Evolutionary conservation across 129 eudicot species (phyloP).

Genomic region (Cynara cardunculus): DNA sequence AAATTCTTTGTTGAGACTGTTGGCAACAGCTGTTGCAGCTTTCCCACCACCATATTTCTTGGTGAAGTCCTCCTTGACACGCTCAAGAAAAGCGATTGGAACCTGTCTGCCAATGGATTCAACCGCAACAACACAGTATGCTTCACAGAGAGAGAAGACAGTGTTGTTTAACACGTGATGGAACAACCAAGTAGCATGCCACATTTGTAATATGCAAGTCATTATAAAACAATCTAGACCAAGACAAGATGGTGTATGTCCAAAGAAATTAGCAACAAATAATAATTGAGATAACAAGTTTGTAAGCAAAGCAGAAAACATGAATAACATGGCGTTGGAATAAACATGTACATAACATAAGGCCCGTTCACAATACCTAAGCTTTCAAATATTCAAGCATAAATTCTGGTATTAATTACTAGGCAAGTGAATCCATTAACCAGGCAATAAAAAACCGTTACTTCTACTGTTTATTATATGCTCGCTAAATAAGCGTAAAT

Average conservation of each 20-base stretch:
- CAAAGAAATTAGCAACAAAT: not conserved
- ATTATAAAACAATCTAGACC: not conserved
- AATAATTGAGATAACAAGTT: not conserved
- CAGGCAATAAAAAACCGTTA: not conserved
- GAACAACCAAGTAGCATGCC: constrained; percentile 1
- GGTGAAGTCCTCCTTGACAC: constrained; percentile 64
- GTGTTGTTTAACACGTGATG: constrained; percentile 13
- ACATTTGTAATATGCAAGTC: not conserved
- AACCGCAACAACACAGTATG: constrained; percentile 73
- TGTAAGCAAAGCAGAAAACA: not conserved
- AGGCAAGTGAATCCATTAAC: not conserved
- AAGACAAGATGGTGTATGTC: not conserved
- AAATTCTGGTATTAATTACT: not conserved
- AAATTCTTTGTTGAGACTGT: constrained; percentile 58
- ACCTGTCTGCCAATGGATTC: constrained; percentile 68
- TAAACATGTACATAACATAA: not conserved
- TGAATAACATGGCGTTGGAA: not conserved
- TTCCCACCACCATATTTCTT: constrained; percentile 68
- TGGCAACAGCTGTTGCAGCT: constrained; percentile 61
- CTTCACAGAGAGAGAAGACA: constrained; percentile 31
- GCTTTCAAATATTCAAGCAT: not conserved
- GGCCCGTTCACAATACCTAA: not conserved
- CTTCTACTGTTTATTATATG: not conserved
- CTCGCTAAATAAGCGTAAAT: not conserved
- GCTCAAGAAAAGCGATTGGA: constrained; percentile 65